phyloP scores from a whole-genome alignment of 345 rosid species.

The Populus pruinosa region DNA sequence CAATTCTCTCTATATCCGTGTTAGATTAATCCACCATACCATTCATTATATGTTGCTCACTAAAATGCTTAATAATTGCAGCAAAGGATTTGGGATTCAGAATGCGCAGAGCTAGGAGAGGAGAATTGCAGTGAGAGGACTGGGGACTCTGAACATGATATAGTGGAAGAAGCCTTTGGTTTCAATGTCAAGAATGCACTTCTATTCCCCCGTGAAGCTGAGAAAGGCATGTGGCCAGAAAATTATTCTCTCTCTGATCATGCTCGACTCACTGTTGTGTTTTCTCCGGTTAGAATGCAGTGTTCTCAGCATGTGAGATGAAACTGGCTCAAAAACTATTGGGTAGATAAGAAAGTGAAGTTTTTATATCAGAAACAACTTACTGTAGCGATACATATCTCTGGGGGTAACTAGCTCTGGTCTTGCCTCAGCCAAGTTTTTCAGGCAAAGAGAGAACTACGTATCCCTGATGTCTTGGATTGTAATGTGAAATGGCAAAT shows the following conservation, averaged over 20 bases:
- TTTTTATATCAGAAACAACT: not conserved
- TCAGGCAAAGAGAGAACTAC: not conserved
- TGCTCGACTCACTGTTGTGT: conserved; percentile 68
- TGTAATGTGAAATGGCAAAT: not conserved
- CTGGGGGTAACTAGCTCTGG: not conserved
- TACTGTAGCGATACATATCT: not conserved
- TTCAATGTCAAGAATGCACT: conserved; percentile 68
- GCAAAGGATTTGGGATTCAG: conserved; percentile 23
- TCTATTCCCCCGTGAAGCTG: conserved; percentile 72
- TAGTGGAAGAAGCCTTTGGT: conserved; percentile 40
- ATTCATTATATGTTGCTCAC: not conserved
- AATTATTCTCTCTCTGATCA: conserved; percentile 75
- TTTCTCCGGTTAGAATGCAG: conserved; percentile 67
- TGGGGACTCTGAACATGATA: not conserved
- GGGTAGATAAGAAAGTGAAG: not conserved
- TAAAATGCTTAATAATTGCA: not conserved
- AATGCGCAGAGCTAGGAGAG: conserved; percentile 10
- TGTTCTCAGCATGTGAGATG: conserved; percentile 19
- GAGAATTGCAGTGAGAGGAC: not conserved
- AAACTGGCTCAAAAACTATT: not conserved
- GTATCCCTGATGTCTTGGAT: not conserved
- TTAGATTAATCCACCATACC: not conserved
- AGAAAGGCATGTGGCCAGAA: conserved; percentile 72
- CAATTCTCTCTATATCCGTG: not conserved
- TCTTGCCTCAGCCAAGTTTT: conserved; percentile 2